These are phyloP conservation scores for Malbranchea cinnamomea DNA, from an alignment of 2,329 filamentous ascomycete genomes.

Conservation along the genomic window DNA sequence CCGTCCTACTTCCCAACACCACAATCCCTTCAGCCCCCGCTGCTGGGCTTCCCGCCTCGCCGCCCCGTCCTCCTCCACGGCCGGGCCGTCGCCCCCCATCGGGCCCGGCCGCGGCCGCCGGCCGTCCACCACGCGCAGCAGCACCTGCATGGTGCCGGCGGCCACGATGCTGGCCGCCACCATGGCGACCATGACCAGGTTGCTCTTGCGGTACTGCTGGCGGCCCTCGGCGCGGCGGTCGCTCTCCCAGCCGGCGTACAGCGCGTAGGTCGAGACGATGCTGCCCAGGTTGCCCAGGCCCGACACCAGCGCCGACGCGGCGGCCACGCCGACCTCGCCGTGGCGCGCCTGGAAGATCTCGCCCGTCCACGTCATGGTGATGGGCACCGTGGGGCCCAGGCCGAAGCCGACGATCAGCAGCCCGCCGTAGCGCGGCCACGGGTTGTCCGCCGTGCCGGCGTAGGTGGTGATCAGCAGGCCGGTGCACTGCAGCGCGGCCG, in stretches of 20 bases:
- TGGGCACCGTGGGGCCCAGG: conserved; percentile 77
- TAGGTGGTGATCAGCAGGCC: conserved; percentile 70
- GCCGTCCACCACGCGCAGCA: conserved; percentile 37
- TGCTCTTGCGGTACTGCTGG: conserved; percentile 65
- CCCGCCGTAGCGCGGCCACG: conserved; percentile 76
- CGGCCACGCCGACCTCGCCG: conserved; percentile 79
- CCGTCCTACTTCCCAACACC: conserved; percentile 8
- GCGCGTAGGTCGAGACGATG: conserved; percentile 73
- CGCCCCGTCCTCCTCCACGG: conserved; percentile 13
- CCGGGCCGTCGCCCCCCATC: conserved; percentile 12
- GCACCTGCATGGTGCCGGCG: conserved; percentile 49
- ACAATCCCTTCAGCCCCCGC: conserved; percentile 23
- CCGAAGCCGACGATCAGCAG: conserved; percentile 85
- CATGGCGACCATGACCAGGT: conserved; percentile 78
- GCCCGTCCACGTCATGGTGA: conserved; percentile 86
- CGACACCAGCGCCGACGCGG: conserved; percentile 71
- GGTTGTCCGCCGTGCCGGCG: conserved; percentile 42
- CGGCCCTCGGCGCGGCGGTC: conserved; percentile 51
- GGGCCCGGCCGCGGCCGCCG: conserved; percentile 4
- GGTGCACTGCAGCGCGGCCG: conserved; percentile 63
- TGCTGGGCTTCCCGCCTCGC: conserved; percentile 21
- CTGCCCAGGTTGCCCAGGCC: conserved; percentile 77
- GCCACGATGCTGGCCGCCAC: conserved; percentile 61
- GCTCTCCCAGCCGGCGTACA: conserved; percentile 74
- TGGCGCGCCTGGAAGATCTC: conserved; percentile 83